phyloP scores from a whole-genome alignment of 2,329 filamentous ascomycete species.

The Diaporthe velutina region DNA sequence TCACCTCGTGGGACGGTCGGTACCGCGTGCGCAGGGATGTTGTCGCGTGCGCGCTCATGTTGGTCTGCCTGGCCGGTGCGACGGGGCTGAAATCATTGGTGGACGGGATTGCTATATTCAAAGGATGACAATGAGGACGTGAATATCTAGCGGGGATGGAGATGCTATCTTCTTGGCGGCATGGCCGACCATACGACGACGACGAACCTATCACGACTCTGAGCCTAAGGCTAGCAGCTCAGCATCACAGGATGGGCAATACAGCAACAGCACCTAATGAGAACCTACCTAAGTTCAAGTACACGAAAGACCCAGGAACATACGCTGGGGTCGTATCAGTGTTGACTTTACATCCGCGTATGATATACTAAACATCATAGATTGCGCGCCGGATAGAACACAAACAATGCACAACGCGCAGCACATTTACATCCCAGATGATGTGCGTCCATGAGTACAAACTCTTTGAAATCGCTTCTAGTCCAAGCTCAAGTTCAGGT shows the following conservation, averaged over 20 bases:
- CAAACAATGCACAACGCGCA: background rate
- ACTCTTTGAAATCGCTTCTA: background rate
- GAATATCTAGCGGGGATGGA: background rate
- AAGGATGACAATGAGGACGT: background rate
- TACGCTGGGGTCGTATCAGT: background rate
- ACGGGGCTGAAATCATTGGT: conserved; percentile 3
- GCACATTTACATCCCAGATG: background rate
- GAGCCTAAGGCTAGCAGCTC: background rate
- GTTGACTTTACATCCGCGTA: background rate
- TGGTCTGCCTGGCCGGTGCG: background rate
- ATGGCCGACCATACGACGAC: background rate
- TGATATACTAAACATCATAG: conserved; percentile 10
- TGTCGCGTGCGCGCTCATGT: background rate
- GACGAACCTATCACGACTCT: background rate
- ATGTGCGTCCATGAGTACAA: background rate
- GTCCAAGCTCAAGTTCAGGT: background rate
- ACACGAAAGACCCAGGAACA: background rate
- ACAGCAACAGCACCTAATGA: background rate
- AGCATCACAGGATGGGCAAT: background rate
- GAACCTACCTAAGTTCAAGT: background rate
- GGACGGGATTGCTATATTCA: background rate
- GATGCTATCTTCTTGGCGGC: background rate
- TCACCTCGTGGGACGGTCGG: conserved; percentile 13
- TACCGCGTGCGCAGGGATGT: conserved; percentile 32
- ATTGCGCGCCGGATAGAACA: conserved; percentile 11